These are phyloP conservation scores for Rhodotorula sp. DNA, from an alignment of 1,284 basidiomycete species.

Conservation along the genomic window DNA sequence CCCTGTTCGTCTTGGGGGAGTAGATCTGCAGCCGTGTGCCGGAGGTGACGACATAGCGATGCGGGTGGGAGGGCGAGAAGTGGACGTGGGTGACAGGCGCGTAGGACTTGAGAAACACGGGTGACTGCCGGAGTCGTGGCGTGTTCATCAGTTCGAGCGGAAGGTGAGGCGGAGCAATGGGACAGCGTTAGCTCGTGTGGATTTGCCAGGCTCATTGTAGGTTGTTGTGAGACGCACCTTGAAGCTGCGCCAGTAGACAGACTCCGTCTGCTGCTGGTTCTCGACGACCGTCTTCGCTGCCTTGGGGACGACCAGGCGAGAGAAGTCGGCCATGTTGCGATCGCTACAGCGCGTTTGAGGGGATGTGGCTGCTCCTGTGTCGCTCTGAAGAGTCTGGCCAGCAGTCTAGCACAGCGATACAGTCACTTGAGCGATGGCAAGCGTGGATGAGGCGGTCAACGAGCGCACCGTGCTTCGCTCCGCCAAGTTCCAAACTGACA, in stretches of 20 bases:
- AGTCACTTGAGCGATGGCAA: no score
- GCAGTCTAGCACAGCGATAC: not conserved
- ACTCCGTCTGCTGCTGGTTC: conserved; percentile 32
- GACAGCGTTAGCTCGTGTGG: not conserved
- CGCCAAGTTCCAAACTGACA: no score
- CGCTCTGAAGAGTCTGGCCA: not conserved
- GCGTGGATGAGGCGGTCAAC: no score
- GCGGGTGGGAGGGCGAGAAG: conserved; percentile 78
- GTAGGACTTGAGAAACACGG: conserved; percentile 90
- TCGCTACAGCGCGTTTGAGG: not conserved
- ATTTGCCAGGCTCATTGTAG: not conserved
- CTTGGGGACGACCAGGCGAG: conserved; percentile 35
- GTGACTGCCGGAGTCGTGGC: conserved; percentile 54
- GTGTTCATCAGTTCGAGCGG: not conserved
- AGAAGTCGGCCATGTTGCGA: conserved; percentile 36
- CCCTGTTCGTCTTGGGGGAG: conserved; percentile 88
- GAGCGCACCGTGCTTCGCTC: no score
- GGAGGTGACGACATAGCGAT: conserved; percentile 91
- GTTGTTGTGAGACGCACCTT: conserved; percentile 10
- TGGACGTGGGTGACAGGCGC: conserved; percentile 88
- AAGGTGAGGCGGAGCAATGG: not conserved
- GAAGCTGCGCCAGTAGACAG: conserved; percentile 38
- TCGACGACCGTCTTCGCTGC: conserved; percentile 28
- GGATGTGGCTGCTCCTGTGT: not conserved
- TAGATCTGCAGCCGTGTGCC: conserved; percentile 94